Evolutionary conservation across 345 rosid species (phyloP).

Genomic region (Excoecaria cochinchinensis): DNA sequence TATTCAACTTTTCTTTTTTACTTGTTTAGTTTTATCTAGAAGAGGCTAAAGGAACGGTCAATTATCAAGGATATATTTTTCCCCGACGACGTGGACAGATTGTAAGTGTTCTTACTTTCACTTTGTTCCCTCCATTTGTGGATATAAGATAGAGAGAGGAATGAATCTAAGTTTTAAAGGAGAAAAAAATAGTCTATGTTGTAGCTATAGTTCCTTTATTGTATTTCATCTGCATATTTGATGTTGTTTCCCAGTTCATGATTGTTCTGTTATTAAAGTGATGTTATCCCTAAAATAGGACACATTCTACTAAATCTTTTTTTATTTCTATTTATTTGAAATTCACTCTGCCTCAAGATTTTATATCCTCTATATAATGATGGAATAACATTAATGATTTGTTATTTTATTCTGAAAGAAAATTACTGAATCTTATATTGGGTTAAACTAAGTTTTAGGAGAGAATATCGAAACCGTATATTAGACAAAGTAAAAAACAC

Average conservation of each 20-base stretch:
- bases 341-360: not conserved
- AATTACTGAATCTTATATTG: not conserved
- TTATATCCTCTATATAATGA: not conserved
- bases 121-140: not conserved
- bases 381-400: not conserved
- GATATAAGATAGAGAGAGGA: not conserved
- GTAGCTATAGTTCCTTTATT: not conserved
- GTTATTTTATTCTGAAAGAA: not conserved
- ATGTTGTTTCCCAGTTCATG: not conserved
- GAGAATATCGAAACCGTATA: not conserved
- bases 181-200: not conserved
- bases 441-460: not conserved
- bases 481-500: no score
- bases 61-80: slow-evolving; percentile 87
- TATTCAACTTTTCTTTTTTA: not conserved
- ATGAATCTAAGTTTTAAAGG: not conserved
- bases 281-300: not conserved
- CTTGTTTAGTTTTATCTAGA: slow-evolving; percentile 69
- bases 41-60: slow-evolving; percentile 84
- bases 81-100: slow-evolving; percentile 71
- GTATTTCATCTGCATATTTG: not conserved
- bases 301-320: not conserved
- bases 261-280: not conserved
- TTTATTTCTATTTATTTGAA: no score
- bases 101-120: slow-evolving; percentile 44